Evolutionary conservation across 2,329 filamentous ascomycete species (phyloP).

Genomic region (Myriosclerotinia duriaeana): DNA sequence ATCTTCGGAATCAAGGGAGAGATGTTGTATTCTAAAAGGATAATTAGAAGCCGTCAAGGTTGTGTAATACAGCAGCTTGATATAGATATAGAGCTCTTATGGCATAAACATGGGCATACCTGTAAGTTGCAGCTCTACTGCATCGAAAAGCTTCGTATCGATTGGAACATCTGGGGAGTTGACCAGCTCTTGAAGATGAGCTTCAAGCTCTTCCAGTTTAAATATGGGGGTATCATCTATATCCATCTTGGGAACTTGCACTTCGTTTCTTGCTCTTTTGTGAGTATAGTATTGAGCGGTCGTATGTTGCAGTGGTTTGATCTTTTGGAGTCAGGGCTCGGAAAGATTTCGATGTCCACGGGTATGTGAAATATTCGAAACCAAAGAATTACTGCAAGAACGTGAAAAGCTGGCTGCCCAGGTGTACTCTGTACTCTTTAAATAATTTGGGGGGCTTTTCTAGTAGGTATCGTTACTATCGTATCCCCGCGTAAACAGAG

Average conservation of each 20-base stretch:
- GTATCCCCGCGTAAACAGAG: too few species aligned
- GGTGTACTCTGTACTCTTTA: too few species aligned
- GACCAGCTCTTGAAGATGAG: conserved; percentile 54
- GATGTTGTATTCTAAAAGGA: conserved; percentile 51
- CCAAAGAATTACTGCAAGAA: not conserved
- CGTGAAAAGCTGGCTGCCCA: not conserved
- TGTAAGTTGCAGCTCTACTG: conserved; percentile 59
- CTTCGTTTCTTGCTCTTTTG: not conserved
- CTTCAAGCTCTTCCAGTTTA: conserved; percentile 53
- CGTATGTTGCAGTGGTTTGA: not conserved
- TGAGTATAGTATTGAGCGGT: not conserved
- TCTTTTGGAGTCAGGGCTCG: not conserved
- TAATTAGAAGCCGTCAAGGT: conserved; percentile 23
- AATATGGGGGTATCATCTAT: conserved; percentile 22
- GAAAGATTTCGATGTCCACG: not conserved
- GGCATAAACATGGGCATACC: conserved; percentile 41
- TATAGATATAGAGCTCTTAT: not conserved
- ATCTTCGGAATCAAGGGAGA: conserved; percentile 52
- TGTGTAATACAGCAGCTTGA: not conserved
- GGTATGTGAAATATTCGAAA: not conserved
- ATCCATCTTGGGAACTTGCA: conserved; percentile 6
- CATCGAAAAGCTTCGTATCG: conserved; percentile 54
- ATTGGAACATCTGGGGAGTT: conserved; percentile 47
- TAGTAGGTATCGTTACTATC: too few species aligned
- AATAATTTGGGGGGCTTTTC: too few species aligned